Evolutionary conservation across 257 asterid species (phyloP), one percentile per base, ranked within the genome.

Genomic region (Hygrophila difformis): DNA sequence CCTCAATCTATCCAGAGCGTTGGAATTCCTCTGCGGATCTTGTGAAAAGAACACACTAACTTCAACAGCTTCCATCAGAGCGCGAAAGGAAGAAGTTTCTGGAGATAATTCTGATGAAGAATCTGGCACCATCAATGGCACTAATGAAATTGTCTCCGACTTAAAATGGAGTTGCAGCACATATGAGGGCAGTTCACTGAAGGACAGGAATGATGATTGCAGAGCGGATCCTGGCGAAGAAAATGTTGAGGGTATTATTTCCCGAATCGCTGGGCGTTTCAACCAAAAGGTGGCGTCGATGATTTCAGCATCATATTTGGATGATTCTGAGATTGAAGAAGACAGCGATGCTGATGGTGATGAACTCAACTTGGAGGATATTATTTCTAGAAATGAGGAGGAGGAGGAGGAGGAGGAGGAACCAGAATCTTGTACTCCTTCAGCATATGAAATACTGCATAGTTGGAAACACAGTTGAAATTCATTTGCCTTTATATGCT

Each of bases 391-490:
- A 29, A 62, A 51, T 42, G 77, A 56, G 24, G 61, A 2, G 10
- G 75, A 56, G 44, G 70, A 74, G 34, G 20, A 8, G 16, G 51
- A 45, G 5, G 51, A 45, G 31, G 61, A 71, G 38, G 55, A 53
- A 39, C 23, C 23, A 13, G 68, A 51, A 57, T 35, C 68, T 12
- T 66, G 49, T 40, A 39, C 45, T 34, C 98, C 94, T 22, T 77
- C 94, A 5, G 96, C 93, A 1, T 5, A 52, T 44, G 85, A 77
- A 63, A 89, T 85, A 63, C 74, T 85, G 44, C 71, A 82, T 55
- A 57, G 28, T 24, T 89, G 98, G 96, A 77, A 80, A n/a, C n/a
- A n/a, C n/a, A n/a, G n/a, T n/a, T n/a, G n/a, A n/a, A n/a, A n/a
- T n/a, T n/a, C n/a, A n/a, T n/a, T n/a, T n/a, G n/a, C n/a, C n/a